phyloP scores from a whole-genome alignment of 805 yeast species.

The Huiozyma sinensis region DNA sequence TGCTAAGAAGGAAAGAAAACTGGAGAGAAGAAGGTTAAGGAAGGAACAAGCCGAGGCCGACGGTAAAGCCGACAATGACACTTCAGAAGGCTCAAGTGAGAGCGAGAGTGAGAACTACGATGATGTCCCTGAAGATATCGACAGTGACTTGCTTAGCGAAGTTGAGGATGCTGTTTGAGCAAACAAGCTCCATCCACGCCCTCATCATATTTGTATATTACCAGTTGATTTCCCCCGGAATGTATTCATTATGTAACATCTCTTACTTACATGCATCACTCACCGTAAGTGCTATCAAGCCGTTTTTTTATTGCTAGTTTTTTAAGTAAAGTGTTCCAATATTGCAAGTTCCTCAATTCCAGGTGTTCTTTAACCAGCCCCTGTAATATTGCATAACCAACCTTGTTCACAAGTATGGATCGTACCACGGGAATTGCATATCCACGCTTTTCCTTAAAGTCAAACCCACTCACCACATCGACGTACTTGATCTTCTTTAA shows the following conservation, averaged over 20 bases:
- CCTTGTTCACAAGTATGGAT: constrained; percentile 9
- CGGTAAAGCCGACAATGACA: constrained; percentile 21
- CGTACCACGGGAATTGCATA: constrained; percentile 16
- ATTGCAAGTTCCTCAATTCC: constrained; percentile 5
- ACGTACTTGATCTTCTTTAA: constrained; percentile 7
- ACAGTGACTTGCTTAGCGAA: constrained; percentile 38
- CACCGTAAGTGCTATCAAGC: constrained; percentile 5
- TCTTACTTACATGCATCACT: neutral
- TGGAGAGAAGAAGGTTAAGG: constrained; percentile 39
- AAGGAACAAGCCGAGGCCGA: constrained; percentile 17
- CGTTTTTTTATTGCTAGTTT: constrained; percentile 5
- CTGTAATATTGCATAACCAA: constrained; percentile 6
- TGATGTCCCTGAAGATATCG: constrained; percentile 36
- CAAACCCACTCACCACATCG: constrained; percentile 22
- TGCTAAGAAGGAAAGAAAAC: constrained; percentile 60
- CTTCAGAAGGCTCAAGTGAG: constrained; percentile 9
- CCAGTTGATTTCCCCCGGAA: neutral
- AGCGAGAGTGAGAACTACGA: constrained; percentile 23
- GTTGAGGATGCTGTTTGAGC: constrained; percentile 22
- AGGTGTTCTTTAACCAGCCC: constrained; percentile 1
- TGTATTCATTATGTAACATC: neutral
- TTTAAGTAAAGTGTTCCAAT: constrained; percentile 11
- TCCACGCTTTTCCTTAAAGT: constrained; percentile 18
- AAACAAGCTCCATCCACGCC: neutral
- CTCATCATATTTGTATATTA: neutral